Evolutionary conservation across 768 basidiomycete species (phyloP), one percentile per base, ranked within the genome.

Genomic region (Kondoa malvinella): DNA sequence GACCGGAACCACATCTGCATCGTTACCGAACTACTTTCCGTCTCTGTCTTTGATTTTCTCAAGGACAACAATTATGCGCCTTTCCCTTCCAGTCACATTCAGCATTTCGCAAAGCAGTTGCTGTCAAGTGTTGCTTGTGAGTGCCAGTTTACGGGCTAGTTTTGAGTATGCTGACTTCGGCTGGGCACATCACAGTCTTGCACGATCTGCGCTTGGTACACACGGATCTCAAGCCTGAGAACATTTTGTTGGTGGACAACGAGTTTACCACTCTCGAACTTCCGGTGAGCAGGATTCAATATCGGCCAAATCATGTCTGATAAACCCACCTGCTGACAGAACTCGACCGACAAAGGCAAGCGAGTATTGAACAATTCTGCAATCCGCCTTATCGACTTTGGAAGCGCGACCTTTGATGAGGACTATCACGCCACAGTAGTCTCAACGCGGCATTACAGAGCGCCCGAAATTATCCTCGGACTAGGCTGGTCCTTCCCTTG

Each of bases 391-490:
- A 99, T 97, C 76, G 95, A 99, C 78, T 99, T 99, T 77, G 95
- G 95, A 66, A 94, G 90, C 56, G 95, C 95, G 1, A 99, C 95
- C 1, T 97, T 97, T 73, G 89, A 96, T 75, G 84, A 88, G 74
- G 95, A 99, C 77, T 97, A 97, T 77, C 95, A 99, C 77, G 96
- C 94, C 0, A 90, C 88, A 1, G 95, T 99, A 29, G 95, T 99
- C 65, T 94, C 88, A 34, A 99, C 95, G 15, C 85, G 95, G 66
- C 95, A 99, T 79, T 99, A 99, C 75, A 88, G 95, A 69, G 95
- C 95, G 14, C 95, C 95, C 2, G 95, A 99, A 80, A 97, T 99
- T 77, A 99, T 99, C 70, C 83, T 97, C 65, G 91, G 91, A 66
- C 83, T 96, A 69, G 91, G 92, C 65, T 99, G 95, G 95, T 92